Evolutionary conservation across 495 filamentous ascomycete species (phyloP).

Genomic region (Penicillium manginii): DNA sequence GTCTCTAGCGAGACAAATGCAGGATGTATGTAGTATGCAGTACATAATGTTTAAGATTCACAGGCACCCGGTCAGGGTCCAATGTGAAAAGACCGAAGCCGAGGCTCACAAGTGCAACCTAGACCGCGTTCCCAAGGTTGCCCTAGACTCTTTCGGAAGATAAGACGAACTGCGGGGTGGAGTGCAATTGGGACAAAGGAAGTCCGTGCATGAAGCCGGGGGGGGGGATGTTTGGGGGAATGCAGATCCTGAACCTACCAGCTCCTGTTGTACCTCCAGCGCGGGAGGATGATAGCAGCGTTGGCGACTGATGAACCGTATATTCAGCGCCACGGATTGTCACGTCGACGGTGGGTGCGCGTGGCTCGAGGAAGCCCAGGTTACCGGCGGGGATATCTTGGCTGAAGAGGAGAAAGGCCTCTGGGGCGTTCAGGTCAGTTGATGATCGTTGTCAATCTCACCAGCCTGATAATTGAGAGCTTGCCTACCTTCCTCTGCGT

Average conservation of each 20-base stretch:
- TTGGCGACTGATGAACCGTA: conserved; percentile 83
- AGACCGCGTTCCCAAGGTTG: neutral
- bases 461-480: conserved; percentile 4
- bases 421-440: conserved; percentile 46
- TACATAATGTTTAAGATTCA: conserved; percentile 1
- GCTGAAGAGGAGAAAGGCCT: conserved; percentile 85
- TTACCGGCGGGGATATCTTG: conserved; percentile 73
- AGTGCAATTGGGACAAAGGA: neutral
- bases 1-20: neutral
- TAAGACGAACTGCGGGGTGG: conserved; percentile 14
- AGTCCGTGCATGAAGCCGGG: conserved; percentile 14
- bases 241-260: conserved; percentile 52
- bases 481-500: conserved; percentile 68
- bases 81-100: conserved; percentile 3
- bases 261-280: conserved; percentile 89
- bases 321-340: conserved; percentile 71
- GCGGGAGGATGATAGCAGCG: conserved; percentile 74
- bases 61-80: neutral
- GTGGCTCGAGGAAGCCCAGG: conserved; percentile 82
- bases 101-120: conserved; percentile 4
- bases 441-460: neutral
- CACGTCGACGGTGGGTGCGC: conserved; percentile 65
- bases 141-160: conserved; percentile 9
- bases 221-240: conserved; percentile 5
- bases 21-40: neutral